Evolutionary conservation across 768 basidiomycete genomes (phyloP).

Genomic region (Dentipellis sp.): DNA sequence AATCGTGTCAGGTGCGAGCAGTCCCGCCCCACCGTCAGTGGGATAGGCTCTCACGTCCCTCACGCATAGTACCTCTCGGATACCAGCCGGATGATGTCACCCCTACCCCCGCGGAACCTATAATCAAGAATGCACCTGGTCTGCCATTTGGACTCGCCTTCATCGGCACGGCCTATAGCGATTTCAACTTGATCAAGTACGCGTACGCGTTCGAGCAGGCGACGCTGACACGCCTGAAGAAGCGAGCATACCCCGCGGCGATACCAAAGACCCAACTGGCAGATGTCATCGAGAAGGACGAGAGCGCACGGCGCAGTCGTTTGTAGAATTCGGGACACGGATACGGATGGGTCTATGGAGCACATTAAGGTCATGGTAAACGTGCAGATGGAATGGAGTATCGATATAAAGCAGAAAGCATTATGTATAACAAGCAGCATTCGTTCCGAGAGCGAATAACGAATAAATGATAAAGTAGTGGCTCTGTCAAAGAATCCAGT

Average conservation of each 20-base stretch:
- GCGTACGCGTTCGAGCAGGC: slow-evolving; percentile 46
- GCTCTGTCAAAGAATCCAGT: too few species aligned
- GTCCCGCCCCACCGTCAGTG: background rate
- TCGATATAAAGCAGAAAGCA: too few species aligned
- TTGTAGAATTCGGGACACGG: too few species aligned
- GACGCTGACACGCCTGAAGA: slow-evolving; percentile 40
- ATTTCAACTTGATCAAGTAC: slow-evolving; percentile 30
- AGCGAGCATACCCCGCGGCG: slow-evolving; percentile 41
- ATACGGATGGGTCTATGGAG: too few species aligned
- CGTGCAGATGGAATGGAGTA: too few species aligned
- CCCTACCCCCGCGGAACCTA: slow-evolving; percentile 23
- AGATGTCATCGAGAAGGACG: slow-evolving; percentile 21
- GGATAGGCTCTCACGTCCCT: background rate
- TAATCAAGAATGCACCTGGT: slow-evolving; percentile 13
- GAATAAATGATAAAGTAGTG: too few species aligned
- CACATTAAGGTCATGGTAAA: too few species aligned
- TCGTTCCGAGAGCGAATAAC: too few species aligned
- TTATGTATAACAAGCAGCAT: too few species aligned
- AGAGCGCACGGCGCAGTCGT: too few species aligned
- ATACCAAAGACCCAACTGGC: slow-evolving; percentile 45
- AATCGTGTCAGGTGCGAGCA: slow-evolving; percentile 22
- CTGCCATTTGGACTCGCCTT: slow-evolving; percentile 34
- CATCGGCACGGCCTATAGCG: slow-evolving; percentile 36
- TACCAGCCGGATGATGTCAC: slow-evolving; percentile 23
- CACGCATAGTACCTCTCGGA: slow-evolving; percentile 24